Evolutionary conservation across 2,329 filamentous ascomycete genomes (phyloP).

Genomic region (Fusarium torulosum): DNA sequence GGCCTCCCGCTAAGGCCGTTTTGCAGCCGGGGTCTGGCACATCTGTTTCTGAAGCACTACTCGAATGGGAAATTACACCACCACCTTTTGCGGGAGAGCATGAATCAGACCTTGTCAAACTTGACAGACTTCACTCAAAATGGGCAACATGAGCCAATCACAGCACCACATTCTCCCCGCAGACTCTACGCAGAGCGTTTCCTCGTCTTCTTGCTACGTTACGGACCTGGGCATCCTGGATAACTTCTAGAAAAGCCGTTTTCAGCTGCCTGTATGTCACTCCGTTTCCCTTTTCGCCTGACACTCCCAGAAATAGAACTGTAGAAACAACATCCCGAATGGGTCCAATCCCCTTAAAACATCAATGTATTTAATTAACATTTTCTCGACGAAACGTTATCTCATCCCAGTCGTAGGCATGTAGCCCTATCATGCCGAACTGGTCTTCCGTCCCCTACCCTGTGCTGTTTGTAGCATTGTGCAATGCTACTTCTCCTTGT

Average conservation of each 20-base stretch:
- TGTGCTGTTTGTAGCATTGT: slow-evolving; percentile 5
- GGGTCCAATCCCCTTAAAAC: slow-evolving; percentile 42
- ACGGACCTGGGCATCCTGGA: slow-evolving; percentile 18
- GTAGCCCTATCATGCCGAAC: slow-evolving; percentile 36
- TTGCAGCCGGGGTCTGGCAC: slow-evolving; percentile 34
- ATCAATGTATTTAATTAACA: slow-evolving; percentile 43
- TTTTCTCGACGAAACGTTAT: slow-evolving; percentile 36
- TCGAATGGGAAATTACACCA: slow-evolving; percentile 47
- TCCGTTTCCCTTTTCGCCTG: slow-evolving; percentile 31
- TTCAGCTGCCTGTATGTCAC: slow-evolving; percentile 23
- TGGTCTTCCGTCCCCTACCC: slow-evolving; percentile 18
- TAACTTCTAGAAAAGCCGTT: slow-evolving; percentile 26
- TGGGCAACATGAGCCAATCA: slow-evolving; percentile 47
- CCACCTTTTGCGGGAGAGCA: slow-evolving; percentile 29
- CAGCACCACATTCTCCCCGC: slow-evolving; percentile 34
- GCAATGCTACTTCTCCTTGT: slow-evolving; percentile 59
- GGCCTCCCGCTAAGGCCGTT: slow-evolving; percentile 45
- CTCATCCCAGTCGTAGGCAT: slow-evolving; percentile 35
- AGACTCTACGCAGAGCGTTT: slow-evolving; percentile 40
- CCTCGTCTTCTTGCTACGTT: slow-evolving; percentile 34
- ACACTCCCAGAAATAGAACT: slow-evolving; percentile 47
- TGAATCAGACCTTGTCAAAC: slow-evolving; percentile 38
- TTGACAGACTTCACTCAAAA: slow-evolving; percentile 30
- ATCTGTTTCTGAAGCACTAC: slow-evolving; percentile 38
- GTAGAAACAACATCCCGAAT: slow-evolving; percentile 33